Evolutionary conservation across 129 eudicot species (phyloP), one percentile per base, ranked within the genome.

Genomic region (Flaveria ramosissima): DNA sequence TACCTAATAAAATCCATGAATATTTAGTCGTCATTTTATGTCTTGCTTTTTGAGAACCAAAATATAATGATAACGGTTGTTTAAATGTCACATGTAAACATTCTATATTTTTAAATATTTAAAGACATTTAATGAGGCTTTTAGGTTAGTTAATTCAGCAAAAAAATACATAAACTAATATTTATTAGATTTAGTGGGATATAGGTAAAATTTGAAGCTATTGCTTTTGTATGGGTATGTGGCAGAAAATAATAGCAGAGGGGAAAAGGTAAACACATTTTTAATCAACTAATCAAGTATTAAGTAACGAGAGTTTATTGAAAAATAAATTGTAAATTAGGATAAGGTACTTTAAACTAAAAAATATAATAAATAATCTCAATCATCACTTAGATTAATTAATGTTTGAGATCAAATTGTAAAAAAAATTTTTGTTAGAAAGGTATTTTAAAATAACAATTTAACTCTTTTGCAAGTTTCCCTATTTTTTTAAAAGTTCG

Each of bases 121-220:
- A 59, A 59, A 59, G 32, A 59, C 65, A 23, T 9, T 59, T 21
- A 59, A 21, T 21, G 65, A 59, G 65, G 32, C 65, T 59, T 59
- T 59, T 59, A 59, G 65, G 65, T 59, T 59, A 59, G 36, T 21
- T 59, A 3, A 59, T 23, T 59, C 65, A 23, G 11, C 16, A 43
- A 12, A 19, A 42, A 17, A 68, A 15, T 17, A 30, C 15, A 66
- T 66, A 66, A 17, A 16, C 15, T 66, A 66, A 39, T 66, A 66
- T 66, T n/a, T 39, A n/a, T 66, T 64, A 30, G 70, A 64, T 27
- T 64, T 15, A 66, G 50, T 66, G 51, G 30, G 71, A 66, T 66
- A 64, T 64, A 12, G 16, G 65, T 59, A 23, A 59, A 59, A 59
- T 21, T 23, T 21, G 2, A 59, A 23, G 16, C 27, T 20, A 19